A percentile compares a stretch with the other conserved stretches of the same genome.
Conservation (phyloP, 129 eudicot species). For the carrot (Daucus carota) region DNA sequence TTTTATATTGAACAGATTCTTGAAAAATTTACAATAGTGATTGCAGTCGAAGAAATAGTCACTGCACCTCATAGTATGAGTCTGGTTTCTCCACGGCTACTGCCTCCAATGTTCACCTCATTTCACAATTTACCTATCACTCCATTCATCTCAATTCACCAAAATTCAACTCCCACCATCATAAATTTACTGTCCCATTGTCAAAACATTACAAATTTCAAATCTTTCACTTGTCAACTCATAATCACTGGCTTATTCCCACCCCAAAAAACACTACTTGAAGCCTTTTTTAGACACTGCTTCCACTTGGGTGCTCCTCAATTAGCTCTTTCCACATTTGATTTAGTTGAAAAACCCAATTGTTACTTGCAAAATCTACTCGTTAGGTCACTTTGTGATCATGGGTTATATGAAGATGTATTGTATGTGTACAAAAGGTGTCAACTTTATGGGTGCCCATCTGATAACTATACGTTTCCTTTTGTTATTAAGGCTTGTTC, state of each 20-base stretch:
- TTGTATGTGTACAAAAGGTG: constrained; percentile 24
- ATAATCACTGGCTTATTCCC: constrained; percentile 23
- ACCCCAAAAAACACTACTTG: constrained; percentile 10
- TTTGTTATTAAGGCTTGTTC: constrained; percentile 51
- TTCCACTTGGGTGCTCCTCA: constrained; percentile 41
- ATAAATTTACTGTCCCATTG: constrained; percentile 17
- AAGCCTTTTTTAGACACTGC: constrained; percentile 26
- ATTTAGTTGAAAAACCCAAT: constrained; percentile 21
- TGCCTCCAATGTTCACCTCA: not conserved
- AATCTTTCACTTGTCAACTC: constrained; percentile 30
- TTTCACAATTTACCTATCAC: not conserved
- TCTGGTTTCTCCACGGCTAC: not conserved
- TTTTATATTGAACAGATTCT: not conserved
- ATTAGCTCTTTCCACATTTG: constrained; percentile 31
- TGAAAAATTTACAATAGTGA: not conserved
- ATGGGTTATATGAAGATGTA: constrained; percentile 29
- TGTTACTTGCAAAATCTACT: constrained; percentile 39
- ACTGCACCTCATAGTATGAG: constrained; percentile 5
- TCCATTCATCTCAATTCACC: not conserved
- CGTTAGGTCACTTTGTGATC: constrained; percentile 30
- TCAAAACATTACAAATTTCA: constrained; percentile 19
- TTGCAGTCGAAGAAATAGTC: not conserved
- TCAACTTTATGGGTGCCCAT: constrained; percentile 19
- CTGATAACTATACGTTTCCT: constrained; percentile 51
- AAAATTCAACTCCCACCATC: not conserved